Evolutionary conservation across 768 basidiomycete genomes (phyloP), one percentile per base, ranked within the genome.

Genomic region (Leccinum variicolor): DNA sequence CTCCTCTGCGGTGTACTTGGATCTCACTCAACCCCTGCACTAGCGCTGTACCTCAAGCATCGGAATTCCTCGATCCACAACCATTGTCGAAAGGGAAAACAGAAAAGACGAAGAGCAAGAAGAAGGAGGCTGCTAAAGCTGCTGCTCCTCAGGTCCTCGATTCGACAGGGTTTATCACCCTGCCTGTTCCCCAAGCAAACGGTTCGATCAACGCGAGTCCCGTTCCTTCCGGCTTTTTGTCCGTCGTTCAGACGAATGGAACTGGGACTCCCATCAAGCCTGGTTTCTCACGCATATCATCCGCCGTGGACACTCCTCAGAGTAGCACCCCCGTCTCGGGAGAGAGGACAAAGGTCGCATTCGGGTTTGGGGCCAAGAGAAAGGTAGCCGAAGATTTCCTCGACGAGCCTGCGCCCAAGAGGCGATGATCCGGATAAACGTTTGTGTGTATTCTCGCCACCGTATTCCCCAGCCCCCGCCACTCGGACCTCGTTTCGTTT

Each of bases 1-100:
- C 21, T 15, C 13, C 17, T 31, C 4, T 50, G 10, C 4, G 19
- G 23, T 21, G 9, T 54, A 10, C 6, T 10, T 17, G 26, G 0
- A 11, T 13, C 10, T 46, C 47, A 66, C 57, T 66, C 23, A 59
- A 51, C n/a, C 13, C 19, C 21, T 43, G 46, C 34, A 29, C 70
- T 59, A 94, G 92, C 53, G 90, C 92, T 55, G 92, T 93, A 5
- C 92, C 92, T n/a, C 92, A 92, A 74, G 85, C 82, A 5, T 79
- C 83, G 1, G 89, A 90, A 62, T 91, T 92, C 70, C 75, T 94
- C 54, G 92, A 94, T 61, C 77, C 85, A 15, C 90, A 90, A 61
- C 89, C 89, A 3, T 75, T 94, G 13, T 82, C 88, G 0, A 94
- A 94, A 70, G 87, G 87, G 34, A 92, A 92, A 73, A 87, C 89